These are phyloP conservation scores for Casuarina glauca DNA, from an alignment of 306 rosid genomes.

Conservation along the genomic window DNA sequence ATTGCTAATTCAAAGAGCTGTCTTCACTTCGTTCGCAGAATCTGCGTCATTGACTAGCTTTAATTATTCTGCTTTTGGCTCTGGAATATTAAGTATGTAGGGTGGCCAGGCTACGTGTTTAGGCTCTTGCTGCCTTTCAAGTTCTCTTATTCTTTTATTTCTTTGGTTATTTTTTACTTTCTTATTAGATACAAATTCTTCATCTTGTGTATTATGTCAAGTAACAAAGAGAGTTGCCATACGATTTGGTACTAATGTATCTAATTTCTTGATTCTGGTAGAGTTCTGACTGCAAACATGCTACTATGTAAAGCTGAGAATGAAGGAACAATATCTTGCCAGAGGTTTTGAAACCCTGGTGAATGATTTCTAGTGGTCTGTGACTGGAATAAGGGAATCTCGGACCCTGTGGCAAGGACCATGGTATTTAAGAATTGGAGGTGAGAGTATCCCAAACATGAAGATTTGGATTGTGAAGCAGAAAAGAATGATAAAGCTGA, in stretches of 20 bases:
- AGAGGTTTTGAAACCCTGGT: constrained; percentile 18
- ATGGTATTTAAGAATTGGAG: constrained; percentile 27
- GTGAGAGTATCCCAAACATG: constrained; percentile 26
- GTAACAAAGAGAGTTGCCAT: constrained; percentile 4
- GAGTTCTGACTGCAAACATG: constrained; percentile 19
- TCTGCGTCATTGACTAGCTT: neutral
- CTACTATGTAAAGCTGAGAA: constrained; percentile 21
- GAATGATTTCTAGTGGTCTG: constrained; percentile 26
- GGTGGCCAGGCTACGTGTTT: neutral
- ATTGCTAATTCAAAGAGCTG: no score
- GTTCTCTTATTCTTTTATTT: neutral
- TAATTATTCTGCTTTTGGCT: neutral
- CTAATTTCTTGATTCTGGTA: constrained; percentile 23
- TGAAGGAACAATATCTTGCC: constrained; percentile 31
- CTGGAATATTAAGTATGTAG: neutral
- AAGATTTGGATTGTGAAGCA: constrained; percentile 25
- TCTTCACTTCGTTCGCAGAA: no score
- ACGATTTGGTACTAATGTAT: constrained; percentile 19
- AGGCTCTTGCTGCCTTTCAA: neutral
- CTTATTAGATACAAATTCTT: constrained; percentile 4
- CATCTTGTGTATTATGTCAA: neutral
- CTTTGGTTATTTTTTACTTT: neutral
- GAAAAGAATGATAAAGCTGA: constrained; percentile 21
- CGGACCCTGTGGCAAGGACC: constrained; percentile 28
- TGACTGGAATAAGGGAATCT: constrained; percentile 30